Conservation (phyloP, 495 filamentous ascomycete species). For the Penicillium canariense region DNA sequence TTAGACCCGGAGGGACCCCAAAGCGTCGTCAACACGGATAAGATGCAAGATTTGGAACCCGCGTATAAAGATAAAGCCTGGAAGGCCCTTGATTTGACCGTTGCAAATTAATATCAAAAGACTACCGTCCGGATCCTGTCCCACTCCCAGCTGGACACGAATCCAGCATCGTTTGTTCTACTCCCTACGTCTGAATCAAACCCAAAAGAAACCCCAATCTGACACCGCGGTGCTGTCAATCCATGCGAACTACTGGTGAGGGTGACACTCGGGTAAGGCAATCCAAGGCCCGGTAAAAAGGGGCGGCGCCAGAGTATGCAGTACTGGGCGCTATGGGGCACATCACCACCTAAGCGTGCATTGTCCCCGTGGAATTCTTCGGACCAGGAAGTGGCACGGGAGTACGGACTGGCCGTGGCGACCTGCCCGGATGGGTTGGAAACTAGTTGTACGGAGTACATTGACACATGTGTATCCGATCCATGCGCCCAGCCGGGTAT, state of each 20-base stretch:
- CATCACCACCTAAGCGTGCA: not conserved
- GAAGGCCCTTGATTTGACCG: not conserved
- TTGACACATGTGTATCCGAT: conserved; percentile 12
- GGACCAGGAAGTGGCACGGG: not conserved
- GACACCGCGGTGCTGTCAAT: not conserved
- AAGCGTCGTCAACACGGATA: not conserved
- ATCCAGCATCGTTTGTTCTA: not conserved
- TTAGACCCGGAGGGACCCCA: not conserved
- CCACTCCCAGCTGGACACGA: conserved; percentile 4
- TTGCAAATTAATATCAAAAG: conserved; percentile 1
- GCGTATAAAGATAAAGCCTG: conserved; percentile 3
- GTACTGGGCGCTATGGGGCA: conserved; percentile 4
- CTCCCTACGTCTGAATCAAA: not conserved
- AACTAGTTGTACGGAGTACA: conserved; percentile 16
- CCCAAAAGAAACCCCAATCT: not conserved
- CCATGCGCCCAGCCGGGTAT: conserved; percentile 7
- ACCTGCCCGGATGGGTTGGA: conserved; percentile 22
- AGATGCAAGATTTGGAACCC: not conserved
- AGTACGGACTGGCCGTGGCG: conserved; percentile 12
- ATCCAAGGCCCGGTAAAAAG: conserved; percentile 5
- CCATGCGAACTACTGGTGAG: conserved; percentile 4
- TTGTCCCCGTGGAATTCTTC: conserved; percentile 2
- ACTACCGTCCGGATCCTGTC: conserved; percentile 8
- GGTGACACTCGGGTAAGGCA: conserved; percentile 4
- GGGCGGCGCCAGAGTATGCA: not conserved